These are phyloP conservation scores for Posidonia oceanica DNA, from an alignment of 116 monocot species.

Conservation along the genomic window DNA sequence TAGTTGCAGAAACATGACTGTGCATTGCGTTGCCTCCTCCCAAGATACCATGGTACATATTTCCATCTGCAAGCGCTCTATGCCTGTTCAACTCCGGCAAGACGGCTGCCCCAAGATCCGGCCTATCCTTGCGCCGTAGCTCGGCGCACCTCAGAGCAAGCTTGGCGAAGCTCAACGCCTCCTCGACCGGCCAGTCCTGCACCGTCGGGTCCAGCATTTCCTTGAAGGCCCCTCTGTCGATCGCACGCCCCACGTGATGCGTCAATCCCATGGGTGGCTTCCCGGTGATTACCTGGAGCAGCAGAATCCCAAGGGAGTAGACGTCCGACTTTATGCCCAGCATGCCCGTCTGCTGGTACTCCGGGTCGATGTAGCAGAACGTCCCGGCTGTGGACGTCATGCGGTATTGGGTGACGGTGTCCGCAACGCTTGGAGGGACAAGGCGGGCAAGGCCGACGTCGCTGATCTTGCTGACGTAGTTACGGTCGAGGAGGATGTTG, in stretches of 20 bases:
- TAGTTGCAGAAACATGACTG: no score
- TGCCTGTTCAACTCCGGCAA: conserved; percentile 12
- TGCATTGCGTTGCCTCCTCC: neutral
- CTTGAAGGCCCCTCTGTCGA: conserved; percentile 1
- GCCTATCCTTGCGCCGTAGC: conserved; percentile 10
- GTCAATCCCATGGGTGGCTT: conserved; percentile 8
- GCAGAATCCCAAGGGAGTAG: conserved; percentile 6
- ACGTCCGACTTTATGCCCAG: conserved; percentile 11
- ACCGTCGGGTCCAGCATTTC: conserved; percentile 2
- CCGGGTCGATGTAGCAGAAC: conserved; percentile 13
- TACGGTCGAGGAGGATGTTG: conserved; percentile 13
- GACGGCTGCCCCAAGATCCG: neutral
- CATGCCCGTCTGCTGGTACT: conserved; percentile 15
- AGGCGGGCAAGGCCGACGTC: conserved; percentile 11
- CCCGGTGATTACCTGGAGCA: conserved; percentile 9
- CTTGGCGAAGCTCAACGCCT: conserved; percentile 6
- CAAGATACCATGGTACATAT: neutral
- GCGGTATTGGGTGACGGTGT: conserved; percentile 9
- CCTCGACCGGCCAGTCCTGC: conserved; percentile 12
- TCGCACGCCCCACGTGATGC: conserved; percentile 4
- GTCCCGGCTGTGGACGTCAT: conserved; percentile 9
- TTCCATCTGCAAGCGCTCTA: neutral
- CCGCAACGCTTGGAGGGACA: conserved; percentile 4
- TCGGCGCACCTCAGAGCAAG: conserved; percentile 7
- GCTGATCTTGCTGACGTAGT: conserved; percentile 15